Percentiles rank a stretch among this genome's conserved stretches.
Evolutionary conservation across 352 stramenopile genomes (phyloP).

Genomic region (Phytophthora sansomeana): DNA sequence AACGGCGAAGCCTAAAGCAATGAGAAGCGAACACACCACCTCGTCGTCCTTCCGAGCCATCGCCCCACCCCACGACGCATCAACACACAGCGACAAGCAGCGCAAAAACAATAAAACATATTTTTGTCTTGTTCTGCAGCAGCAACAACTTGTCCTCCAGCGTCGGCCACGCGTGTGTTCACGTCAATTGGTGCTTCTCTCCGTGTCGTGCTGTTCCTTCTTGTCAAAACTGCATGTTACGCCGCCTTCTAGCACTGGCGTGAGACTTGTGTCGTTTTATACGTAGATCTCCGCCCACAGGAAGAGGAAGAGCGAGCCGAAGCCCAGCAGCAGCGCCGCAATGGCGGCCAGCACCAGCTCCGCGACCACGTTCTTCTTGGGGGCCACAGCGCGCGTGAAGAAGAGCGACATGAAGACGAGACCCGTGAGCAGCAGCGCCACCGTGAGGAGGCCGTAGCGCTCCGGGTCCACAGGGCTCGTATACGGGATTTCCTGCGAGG

Average conservation of each 20-base stretch:
- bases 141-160: conserved; percentile 1
- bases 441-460: conserved; percentile 71
- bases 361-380: conserved; percentile 81
- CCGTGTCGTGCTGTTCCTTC: background rate
- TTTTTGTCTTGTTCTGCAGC: conserved; percentile 41
- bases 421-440: conserved; percentile 65
- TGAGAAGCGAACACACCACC: conserved; percentile 37
- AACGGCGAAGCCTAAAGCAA: conserved; percentile 48
- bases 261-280: conserved; percentile 41
- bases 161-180: background rate
- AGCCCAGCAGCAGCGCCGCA: conserved; percentile 76
- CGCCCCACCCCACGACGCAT: conserved; percentile 23
- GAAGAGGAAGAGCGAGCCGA: conserved; percentile 88
- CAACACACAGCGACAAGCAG: conserved; percentile 27
- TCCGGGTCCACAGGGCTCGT: conserved; percentile 79
- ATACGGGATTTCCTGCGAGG: conserved; percentile 81
- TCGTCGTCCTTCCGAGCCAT: conserved; percentile 30
- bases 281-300: conserved; percentile 91
- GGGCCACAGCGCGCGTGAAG: conserved; percentile 78
- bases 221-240: conserved; percentile 26
- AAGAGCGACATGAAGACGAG: conserved; percentile 85
- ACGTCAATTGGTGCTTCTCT: conserved; percentile 9
- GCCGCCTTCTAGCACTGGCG: conserved; percentile 27
- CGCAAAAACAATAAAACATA: conserved; percentile 45
- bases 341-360: conserved; percentile 77